These are phyloP conservation scores for Salvia splendens DNA, from an alignment of 257 asterid genomes.

Conservation along the genomic window DNA sequence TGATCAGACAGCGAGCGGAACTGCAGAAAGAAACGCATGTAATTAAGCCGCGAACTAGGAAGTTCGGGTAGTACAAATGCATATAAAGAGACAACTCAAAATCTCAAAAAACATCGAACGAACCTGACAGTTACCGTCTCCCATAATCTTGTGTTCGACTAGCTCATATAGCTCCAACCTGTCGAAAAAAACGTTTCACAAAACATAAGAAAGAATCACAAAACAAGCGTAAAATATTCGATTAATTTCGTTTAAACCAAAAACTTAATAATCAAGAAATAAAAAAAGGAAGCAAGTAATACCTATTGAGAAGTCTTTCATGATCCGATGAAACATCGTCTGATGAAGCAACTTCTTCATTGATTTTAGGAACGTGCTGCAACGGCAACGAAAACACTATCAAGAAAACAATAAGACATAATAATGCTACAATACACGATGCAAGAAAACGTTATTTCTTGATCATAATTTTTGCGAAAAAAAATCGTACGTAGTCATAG, in stretches of 20 bases:
- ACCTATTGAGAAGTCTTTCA: slow-evolving; percentile 85
- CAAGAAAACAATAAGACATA: not conserved
- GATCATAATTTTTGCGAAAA: too few relatives aligned
- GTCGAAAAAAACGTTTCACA: slow-evolving; percentile 22
- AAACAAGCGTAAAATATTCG: not conserved
- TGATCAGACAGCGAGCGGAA: slow-evolving; percentile 96
- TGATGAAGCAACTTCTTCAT: slow-evolving; percentile 84
- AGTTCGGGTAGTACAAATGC: not conserved
- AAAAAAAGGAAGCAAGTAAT: not conserved
- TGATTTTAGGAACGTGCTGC: slow-evolving; percentile 89
- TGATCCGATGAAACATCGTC: slow-evolving; percentile 92
- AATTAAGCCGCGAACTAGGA: not conserved
- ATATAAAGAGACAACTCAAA: slow-evolving; percentile 2
- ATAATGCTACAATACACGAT: not conserved
- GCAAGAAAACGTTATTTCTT: not conserved
- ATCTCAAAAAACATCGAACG: slow-evolving; percentile 25
- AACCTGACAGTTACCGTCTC: slow-evolving; percentile 98
- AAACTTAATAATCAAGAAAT: not conserved
- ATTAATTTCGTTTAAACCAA: not conserved
- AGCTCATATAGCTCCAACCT: slow-evolving; percentile 79
- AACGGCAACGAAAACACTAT: slow-evolving; percentile 22
- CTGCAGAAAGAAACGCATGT: slow-evolving; percentile 34
- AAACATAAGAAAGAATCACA: slow-evolving; percentile 10
- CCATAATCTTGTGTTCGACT: slow-evolving; percentile 72
- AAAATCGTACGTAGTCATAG: too few relatives aligned